Evolutionary conservation across 2,329 filamentous ascomycete genomes (phyloP).

Genomic region (Colletotrichum horii): DNA sequence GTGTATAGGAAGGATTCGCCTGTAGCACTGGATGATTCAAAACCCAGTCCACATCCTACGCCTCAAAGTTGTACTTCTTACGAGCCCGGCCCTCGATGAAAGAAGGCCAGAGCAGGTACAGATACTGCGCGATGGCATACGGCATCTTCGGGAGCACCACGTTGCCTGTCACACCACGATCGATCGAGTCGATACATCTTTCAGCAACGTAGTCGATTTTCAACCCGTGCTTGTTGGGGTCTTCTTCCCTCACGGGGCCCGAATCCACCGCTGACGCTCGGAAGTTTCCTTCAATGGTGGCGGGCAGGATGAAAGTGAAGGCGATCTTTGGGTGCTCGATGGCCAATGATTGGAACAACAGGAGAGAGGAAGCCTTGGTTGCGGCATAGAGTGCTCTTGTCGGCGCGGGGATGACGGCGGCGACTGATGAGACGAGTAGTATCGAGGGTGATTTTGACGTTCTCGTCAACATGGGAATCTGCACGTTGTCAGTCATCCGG

Average conservation of each 20-base stretch:
- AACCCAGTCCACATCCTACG: neutral
- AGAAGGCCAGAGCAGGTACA: slow-evolving; percentile 6
- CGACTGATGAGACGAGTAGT: slow-evolving; percentile 9
- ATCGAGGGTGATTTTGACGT: neutral
- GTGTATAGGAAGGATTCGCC: neutral
- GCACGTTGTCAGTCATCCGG: neutral
- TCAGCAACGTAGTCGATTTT: slow-evolving; percentile 3
- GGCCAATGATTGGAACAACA: slow-evolving; percentile 1
- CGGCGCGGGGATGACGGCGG: slow-evolving; percentile 5
- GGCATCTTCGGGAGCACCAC: slow-evolving; percentile 1
- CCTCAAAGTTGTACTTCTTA: slow-evolving; percentile 9
- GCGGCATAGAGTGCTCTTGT: slow-evolving; percentile 8
- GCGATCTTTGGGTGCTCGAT: slow-evolving; percentile 8
- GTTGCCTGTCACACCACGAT: neutral
- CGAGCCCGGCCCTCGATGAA: slow-evolving; percentile 6
- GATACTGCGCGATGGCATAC: neutral
- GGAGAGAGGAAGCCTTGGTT: slow-evolving; percentile 5
- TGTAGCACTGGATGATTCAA: neutral
- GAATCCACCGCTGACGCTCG: slow-evolving; percentile 8
- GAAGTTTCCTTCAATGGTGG: slow-evolving; percentile 14
- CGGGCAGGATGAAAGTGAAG: slow-evolving; percentile 7
- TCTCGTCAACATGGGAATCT: slow-evolving; percentile 12
- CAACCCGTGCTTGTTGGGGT: slow-evolving; percentile 5
- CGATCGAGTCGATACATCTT: neutral
- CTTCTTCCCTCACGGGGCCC: slow-evolving; percentile 1